Base-by-base conservation (phyloP, 768 basidiomycete genomes). In the Boletus vinaceobasis region DNA sequence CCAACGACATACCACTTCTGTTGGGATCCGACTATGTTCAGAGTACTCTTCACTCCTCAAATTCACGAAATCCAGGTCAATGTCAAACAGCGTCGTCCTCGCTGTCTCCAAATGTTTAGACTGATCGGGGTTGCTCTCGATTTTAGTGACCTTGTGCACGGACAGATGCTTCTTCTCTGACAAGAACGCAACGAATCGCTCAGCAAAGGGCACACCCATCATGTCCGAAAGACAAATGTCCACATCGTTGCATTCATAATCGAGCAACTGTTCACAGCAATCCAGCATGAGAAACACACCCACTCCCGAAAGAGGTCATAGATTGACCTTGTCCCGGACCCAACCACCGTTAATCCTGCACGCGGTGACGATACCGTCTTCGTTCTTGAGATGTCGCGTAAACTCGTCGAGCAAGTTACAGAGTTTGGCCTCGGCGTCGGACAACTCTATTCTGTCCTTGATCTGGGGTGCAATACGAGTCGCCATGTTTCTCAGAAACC, bases 101-200 rank as follows among this genome's bases (percentile, higher is more conserved):
- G 95, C 95, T 1, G 97, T 98, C 73, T 98, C 96, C 31, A 99
- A 80, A 72, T 99, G 97, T 68, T 99, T 99, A 32, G 92, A 95
- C 74, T 98, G 96, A 39, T 94, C 93, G 0, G 97, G 96, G 66
- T 98, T 98, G 56, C 86, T 85, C 54, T 90, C 91, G 55, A 99
- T 90, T 67, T 86, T 92, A 21, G 87, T 82, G 46, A 96, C 82
- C 63, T 83, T 82, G 15, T 71, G 68, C 2, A 74, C 63, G 1
- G 82, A 33, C 13, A 64, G 23, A 49, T 60, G 48, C 26, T 69
- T 66, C 33, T 39, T 58, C 23, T 72, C 69, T 6, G 71, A 69
- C 56, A 71, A 43, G 71, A 84, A 95, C 23, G 77, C 71, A 8
- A 84, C 79, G 53, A 99, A 83, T 50, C 85, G 78, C 50, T 87